Conservation (phyloP, 2,329 filamentous ascomycete genomes). For the Alternaria triticimaculans region DNA sequence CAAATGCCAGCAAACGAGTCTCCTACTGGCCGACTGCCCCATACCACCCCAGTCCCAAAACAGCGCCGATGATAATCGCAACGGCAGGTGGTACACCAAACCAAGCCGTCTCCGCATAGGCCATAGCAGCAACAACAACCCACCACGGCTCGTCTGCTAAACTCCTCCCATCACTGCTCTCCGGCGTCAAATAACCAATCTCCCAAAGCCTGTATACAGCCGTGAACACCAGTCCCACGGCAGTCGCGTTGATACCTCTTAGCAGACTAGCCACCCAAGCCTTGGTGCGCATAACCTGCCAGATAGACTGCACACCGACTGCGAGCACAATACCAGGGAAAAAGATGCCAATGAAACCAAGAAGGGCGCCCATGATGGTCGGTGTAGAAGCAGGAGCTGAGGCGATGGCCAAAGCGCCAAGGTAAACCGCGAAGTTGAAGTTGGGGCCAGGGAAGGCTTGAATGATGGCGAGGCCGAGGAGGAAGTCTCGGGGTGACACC, state of each 20-base stretch:
- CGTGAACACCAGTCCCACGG: constrained; percentile 53
- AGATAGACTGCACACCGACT: constrained; percentile 48
- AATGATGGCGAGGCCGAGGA: constrained; percentile 74
- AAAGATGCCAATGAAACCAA: constrained; percentile 52
- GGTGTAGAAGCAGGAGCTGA: constrained; percentile 30
- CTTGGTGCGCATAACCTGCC: constrained; percentile 47
- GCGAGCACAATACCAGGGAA: constrained; percentile 48
- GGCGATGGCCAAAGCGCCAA: constrained; percentile 49
- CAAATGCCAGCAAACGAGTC: background rate
- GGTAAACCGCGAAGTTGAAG: constrained; percentile 60
- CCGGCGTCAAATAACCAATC: constrained; percentile 52
- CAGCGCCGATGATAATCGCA: constrained; percentile 50
- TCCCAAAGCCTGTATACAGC: constrained; percentile 55
- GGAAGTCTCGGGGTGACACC: constrained; percentile 73
- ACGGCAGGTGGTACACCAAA: constrained; percentile 49
- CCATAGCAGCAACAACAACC: constrained; percentile 53
- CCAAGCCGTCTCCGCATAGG: constrained; percentile 51
- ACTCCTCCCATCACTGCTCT: constrained; percentile 43
- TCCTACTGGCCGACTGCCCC: constrained; percentile 40
- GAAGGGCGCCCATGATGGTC: constrained; percentile 44
- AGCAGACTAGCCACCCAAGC: constrained; percentile 44
- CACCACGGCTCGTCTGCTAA: constrained; percentile 53
- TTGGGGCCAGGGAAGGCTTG: constrained; percentile 73
- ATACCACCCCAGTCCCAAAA: constrained; percentile 51
- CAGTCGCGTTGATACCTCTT: constrained; percentile 52